Conservation (phyloP, 306 rosid genomes). For the Dalbergia cochinchinensis region DNA sequence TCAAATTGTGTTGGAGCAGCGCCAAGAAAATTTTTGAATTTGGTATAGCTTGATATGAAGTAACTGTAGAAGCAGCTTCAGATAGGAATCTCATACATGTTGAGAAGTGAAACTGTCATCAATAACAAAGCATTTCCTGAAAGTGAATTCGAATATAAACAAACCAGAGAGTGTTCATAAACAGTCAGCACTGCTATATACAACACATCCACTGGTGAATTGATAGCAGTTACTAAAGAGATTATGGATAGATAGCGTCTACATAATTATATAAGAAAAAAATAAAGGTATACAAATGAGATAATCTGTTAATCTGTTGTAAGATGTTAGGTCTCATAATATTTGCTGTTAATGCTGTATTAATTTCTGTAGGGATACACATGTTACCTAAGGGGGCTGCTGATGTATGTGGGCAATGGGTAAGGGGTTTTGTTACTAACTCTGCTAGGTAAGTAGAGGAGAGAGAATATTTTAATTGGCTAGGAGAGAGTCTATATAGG, state of each 20-base stretch:
- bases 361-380: too few relatives aligned
- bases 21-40: not conserved
- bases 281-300: too few relatives aligned
- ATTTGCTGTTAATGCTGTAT: too few relatives aligned
- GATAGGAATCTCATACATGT: constrained; percentile 5
- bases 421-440: too few relatives aligned
- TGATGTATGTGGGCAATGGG: too few relatives aligned
- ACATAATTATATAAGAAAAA: not conserved
- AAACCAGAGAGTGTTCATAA: not conserved
- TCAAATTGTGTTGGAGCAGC: not conserved
- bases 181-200: not conserved
- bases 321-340: too few relatives aligned
- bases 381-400: too few relatives aligned
- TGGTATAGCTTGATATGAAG: not conserved
- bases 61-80: not conserved
- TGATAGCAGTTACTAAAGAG: constrained; percentile 7
- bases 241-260: constrained; percentile 9
- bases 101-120: constrained; percentile 1
- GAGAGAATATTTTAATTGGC: too few relatives aligned
- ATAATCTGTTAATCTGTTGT: too few relatives aligned
- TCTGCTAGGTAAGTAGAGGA: too few relatives aligned
- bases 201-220: constrained; percentile 4
- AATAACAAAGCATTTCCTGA: constrained; percentile 18
- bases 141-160: not conserved
- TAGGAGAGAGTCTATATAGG: too few relatives aligned